Conservation (phyloP, 768 basidiomycete genomes). For the Artomyces pyxidatus region DNA sequence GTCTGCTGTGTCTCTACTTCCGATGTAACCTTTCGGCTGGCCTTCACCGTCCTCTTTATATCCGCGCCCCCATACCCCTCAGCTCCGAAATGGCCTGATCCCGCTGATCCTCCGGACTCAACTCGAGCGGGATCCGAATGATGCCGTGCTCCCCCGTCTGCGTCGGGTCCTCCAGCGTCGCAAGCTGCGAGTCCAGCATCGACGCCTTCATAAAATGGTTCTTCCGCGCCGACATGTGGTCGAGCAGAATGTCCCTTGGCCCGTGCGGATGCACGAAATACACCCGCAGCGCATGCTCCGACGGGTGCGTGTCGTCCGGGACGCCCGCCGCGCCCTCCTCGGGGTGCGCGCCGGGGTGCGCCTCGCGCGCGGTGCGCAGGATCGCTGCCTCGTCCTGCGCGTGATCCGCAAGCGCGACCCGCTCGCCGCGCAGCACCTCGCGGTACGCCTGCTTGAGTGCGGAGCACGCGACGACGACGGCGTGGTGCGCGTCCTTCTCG, state of each 20-base stretch:
- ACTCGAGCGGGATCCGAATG: conserved; percentile 49
- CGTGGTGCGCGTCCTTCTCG: conserved; percentile 28
- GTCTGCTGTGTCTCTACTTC: too few species aligned
- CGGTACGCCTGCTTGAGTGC: conserved; percentile 78
- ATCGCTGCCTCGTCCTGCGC: not conserved
- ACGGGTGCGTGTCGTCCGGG: conserved; percentile 22
- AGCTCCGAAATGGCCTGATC: conserved; percentile 36
- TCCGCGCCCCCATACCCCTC: conserved; percentile 12
- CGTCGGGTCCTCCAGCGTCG: conserved; percentile 58
- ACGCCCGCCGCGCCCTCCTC: conserved; percentile 17
- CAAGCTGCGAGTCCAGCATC: conserved; percentile 78
- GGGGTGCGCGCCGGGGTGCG: conserved; percentile 12
- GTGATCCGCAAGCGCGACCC: not conserved
- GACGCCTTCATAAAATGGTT: conserved; percentile 80
- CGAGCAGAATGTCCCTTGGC: conserved; percentile 40
- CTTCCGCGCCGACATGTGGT: conserved; percentile 53
- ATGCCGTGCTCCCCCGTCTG: conserved; percentile 53
- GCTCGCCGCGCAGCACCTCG: conserved; percentile 61
- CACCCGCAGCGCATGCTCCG: conserved; percentile 38
- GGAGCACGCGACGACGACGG: conserved; percentile 83
- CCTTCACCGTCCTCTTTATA: not conserved
- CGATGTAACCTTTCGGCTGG: too few species aligned
- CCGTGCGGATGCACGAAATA: conserved; percentile 80
- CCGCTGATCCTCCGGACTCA: conserved; percentile 51
- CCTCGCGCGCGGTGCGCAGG: not conserved